Base-by-base conservation (phyloP, 1,284 basidiomycete genomes). In the Ganoderma resinaceum region DNA sequence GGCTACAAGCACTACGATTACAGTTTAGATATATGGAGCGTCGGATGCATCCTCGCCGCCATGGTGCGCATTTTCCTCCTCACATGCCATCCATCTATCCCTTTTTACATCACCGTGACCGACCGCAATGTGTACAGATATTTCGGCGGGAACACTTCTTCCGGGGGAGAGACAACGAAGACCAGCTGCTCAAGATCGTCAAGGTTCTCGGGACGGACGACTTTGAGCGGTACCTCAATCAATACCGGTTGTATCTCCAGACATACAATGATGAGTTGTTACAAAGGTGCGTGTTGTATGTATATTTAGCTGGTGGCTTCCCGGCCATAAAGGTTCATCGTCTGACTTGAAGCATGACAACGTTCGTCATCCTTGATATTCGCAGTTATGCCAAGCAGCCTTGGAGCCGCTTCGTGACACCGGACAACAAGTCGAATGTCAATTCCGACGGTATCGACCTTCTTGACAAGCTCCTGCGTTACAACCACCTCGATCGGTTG, bases 61-160 rank as follows among this genome's bases (percentile, higher is more conserved):
- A 94, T 96, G 93, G 92, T 93, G 71, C 73, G 87, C 23, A 49
- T 26, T 26, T 26, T 76, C 60, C 35, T 38, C 42, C 12, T 18
- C 38, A 7, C n/a, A 38, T 29, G 29, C 37, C 49, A 26, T 31
- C 29, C 20, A 49, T 33, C 37, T n/a, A 12, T 40, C 38, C 20
- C 40, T 18, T 40, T 53, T 46, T n/a, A 65, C 37, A 16, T 35
- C 46, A 35, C 46, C 58, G n/a, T 46, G 46, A 35, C 26, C 16
- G 43, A 61, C 58, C 57, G 16, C 23, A 29, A 38, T 26, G 49
- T 31, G 40, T n/a, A 16, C 73, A 91, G 90, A 90, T 95, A 74
- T 96, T 96, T 84, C 89, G 92, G 66, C 93, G 91, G 79, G 95
- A 96, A 76, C 94, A 95, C 71, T 95, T 96, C 82, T 96, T 97